phyloP scores from a whole-genome alignment of 139 green algal genomes.

The Closterium sp. region DNA sequence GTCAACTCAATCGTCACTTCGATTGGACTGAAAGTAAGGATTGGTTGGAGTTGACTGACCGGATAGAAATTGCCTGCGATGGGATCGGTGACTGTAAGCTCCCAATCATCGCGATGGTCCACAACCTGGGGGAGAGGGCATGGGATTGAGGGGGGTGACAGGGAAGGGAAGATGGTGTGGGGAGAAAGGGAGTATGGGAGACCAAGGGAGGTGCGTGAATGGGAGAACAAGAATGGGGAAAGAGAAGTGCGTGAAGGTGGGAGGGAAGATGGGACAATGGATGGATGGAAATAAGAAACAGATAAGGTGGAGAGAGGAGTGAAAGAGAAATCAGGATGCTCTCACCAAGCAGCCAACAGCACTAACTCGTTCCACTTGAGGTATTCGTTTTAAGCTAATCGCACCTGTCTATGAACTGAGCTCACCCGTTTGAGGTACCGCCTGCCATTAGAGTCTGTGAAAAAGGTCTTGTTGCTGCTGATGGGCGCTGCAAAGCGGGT shows the following conservation, averaged over 20 bases:
- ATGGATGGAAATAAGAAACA: not conserved
- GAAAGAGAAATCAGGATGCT: too few species aligned
- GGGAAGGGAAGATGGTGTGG: not conserved
- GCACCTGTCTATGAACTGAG: not conserved
- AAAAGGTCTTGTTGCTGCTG: conserved; percentile 39
- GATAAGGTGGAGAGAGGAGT: too few species aligned
- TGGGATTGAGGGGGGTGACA: not conserved
- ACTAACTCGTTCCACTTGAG: too few species aligned
- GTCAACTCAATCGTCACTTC: too few species aligned
- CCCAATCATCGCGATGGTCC: conserved; percentile 41
- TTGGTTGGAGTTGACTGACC: conserved; percentile 16
- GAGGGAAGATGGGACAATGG: not conserved
- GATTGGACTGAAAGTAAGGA: too few species aligned
- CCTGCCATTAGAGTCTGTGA: conserved; percentile 55
- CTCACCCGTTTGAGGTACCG: conserved; percentile 48
- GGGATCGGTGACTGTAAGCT: conserved; percentile 49
- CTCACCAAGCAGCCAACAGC: too few species aligned
- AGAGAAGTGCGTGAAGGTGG: not conserved
- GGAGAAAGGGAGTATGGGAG: not conserved
- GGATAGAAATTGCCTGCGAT: conserved; percentile 58
- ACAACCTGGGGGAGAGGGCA: conserved; percentile 18
- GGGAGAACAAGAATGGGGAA: not conserved
- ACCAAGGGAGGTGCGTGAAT: not conserved
- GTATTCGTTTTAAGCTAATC: not conserved
- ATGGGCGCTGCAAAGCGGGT: conserved; percentile 13